phyloP scores from a whole-genome alignment of 1,284 basidiomycete genomes.

The Volvariella volvacea region DNA sequence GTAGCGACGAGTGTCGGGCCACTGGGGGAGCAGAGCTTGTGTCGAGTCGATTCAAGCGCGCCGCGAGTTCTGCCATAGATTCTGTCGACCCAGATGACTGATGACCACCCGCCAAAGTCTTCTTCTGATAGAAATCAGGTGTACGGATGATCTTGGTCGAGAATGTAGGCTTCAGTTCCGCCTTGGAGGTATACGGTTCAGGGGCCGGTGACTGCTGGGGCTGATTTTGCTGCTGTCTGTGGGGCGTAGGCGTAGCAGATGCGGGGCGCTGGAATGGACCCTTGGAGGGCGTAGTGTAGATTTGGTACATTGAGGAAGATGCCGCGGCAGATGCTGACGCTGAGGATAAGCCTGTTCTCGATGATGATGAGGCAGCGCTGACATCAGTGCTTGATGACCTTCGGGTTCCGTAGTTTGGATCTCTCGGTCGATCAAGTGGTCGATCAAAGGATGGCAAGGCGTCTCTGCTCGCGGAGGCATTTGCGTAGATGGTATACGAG shows the following conservation, averaged over 20 bases:
- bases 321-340: too few species aligned
- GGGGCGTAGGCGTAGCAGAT: slow-evolving; percentile 5
- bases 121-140: slow-evolving; percentile 26
- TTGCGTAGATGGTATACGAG: background rate
- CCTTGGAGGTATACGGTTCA: slow-evolving; percentile 36
- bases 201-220: slow-evolving; percentile 8
- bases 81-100: slow-evolving; percentile 14
- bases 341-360: too few species aligned
- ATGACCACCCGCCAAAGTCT: slow-evolving; percentile 8
- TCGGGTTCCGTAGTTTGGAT: too few species aligned
- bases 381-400: too few species aligned
- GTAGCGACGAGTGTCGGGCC: background rate
- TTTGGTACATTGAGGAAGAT: too few species aligned
- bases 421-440: background rate
- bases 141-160: slow-evolving; percentile 58
- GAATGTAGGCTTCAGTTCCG: slow-evolving; percentile 57
- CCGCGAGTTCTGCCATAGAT: slow-evolving; percentile 10
- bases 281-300: too few species aligned
- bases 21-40: background rate
- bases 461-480: background rate
- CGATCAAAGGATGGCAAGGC: background rate
- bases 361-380: too few species aligned
- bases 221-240: background rate
- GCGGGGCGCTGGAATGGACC: background rate
- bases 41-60: background rate